Percentiles rank a stretch among this genome's conserved stretches.
These are phyloP conservation scores for rapeseed (Brassica napus) DNA, from an alignment of 345 rosid species.

Conservation along the genomic window Da-Ae NC_063448.1:43107001-43107500, in stretches of 20 bases:
- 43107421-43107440: neutral
- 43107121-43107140: conserved; percentile 31
- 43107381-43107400: neutral
- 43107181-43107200: conserved; percentile 34
- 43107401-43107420: neutral
- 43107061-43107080: conserved; percentile 38
- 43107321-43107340: conserved; percentile 7
- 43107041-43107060: neutral
- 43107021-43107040: conserved; percentile 29
- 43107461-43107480: neutral
- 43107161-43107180: conserved; percentile 36
- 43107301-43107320: neutral
- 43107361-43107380: conserved; percentile 9
- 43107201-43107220: conserved; percentile 36
- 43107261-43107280: conserved; percentile 39
- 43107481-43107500: neutral
- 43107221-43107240: conserved; percentile 32
- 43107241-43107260: conserved; percentile 39
- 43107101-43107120: conserved; percentile 25
- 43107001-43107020: conserved; percentile 26
- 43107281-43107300: conserved; percentile 2
- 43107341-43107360: neutral
- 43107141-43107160: conserved; percentile 38
- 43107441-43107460: neutral
- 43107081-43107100: conserved; percentile 18